phyloP scores from a whole-genome alignment of 2,329 filamentous ascomycete genomes.

The Neonectria ditissima region DNA sequence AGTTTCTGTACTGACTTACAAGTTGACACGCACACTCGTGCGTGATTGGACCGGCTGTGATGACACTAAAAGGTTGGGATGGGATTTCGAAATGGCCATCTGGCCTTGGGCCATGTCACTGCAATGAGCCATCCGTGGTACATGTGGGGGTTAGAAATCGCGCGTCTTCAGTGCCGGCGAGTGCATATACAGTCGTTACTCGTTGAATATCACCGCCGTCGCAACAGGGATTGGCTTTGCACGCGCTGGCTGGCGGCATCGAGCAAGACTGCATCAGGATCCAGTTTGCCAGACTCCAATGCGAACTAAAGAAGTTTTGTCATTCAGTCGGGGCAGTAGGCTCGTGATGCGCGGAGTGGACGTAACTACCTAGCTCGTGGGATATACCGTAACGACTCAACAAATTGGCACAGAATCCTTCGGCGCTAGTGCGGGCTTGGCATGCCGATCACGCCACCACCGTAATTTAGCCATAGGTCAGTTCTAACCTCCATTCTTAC shows the following conservation, averaged over 20 bases:
- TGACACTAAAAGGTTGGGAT: not conserved
- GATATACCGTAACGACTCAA: no score
- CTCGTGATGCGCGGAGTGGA: conserved; percentile 18
- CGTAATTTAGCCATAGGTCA: no score
- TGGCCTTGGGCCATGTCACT: not conserved
- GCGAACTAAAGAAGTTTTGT: conserved; percentile 10
- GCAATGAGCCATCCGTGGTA: not conserved
- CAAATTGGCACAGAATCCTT: no score
- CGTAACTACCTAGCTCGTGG: not conserved
- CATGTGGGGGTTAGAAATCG: not conserved
- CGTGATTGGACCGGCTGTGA: not conserved
- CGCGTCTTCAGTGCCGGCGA: not conserved
- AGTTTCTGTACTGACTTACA: not conserved
- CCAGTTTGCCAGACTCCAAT: conserved; percentile 10
- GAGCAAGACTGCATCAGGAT: not conserved
- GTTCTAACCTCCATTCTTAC: no score
- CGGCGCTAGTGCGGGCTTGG: no score
- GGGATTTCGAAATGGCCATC: not conserved
- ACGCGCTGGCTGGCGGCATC: conserved; percentile 14
- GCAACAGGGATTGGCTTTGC: conserved; percentile 13
- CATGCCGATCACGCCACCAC: no score
- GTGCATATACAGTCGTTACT: conserved; percentile 6
- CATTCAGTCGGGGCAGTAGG: conserved; percentile 10
- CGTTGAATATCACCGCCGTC: not conserved
- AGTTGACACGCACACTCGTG: not conserved